Evolutionary conservation across 345 rosid genomes (phyloP).

Genomic region (Xanthoceras sorbifolium): DNA sequence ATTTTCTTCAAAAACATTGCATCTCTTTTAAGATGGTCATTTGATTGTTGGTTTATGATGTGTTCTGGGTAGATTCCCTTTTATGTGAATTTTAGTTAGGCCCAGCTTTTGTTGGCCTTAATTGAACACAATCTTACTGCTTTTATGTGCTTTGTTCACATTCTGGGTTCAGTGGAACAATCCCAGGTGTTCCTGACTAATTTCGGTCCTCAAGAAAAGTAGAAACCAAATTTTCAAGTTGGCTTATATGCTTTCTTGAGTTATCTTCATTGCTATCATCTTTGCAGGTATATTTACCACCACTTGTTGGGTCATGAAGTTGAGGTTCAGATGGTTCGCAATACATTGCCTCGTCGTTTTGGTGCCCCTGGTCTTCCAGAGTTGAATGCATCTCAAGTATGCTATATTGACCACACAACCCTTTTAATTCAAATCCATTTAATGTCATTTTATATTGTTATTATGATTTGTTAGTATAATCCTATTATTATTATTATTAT

Average conservation of each 20-base stretch:
- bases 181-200: not conserved
- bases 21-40: not conserved
- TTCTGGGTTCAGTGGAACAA: not conserved
- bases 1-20: not conserved
- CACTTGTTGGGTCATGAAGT: constrained; percentile 98
- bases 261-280: constrained; percentile 6
- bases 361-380: constrained; percentile 99
- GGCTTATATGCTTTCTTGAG: constrained; percentile 3
- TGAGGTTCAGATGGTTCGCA: constrained; percentile 95
- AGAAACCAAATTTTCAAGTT: not conserved
- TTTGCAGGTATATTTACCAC: constrained; percentile 85
- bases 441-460: not conserved
- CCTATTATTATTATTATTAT: not conserved
- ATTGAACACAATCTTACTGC: not conserved
- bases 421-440: not conserved
- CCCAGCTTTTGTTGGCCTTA: not conserved
- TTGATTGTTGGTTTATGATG: not conserved
- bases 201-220: not conserved
- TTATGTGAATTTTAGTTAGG: not conserved
- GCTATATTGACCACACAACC: not conserved
- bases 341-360: constrained; percentile 88
- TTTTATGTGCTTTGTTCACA: not conserved
- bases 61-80: not conserved
- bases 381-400: constrained; percentile 98
- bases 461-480: not conserved